Percentiles rank a stretch among this genome's conserved stretches.
These are phyloP conservation scores for Magnaporthiopsis poae DNA, from an alignment of 2,329 filamentous ascomycete species.

Conservation along the genomic window DNA sequence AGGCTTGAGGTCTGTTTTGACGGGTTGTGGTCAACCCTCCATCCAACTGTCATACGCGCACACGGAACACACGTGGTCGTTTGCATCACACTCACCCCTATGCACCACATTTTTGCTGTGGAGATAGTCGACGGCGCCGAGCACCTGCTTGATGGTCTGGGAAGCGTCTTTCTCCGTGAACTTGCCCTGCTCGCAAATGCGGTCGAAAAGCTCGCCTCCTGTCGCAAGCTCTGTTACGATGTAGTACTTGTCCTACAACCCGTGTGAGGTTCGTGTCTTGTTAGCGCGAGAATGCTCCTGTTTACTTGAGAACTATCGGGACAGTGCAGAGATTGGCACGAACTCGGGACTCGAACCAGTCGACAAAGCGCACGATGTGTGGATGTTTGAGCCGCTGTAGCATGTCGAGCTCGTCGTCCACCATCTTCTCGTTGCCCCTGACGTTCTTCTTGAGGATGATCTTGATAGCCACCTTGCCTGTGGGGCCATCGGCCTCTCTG, in stretches of 20 bases:
- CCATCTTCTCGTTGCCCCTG: slow-evolving; percentile 96
- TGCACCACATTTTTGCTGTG: slow-evolving; percentile 94
- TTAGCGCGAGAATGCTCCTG: not conserved
- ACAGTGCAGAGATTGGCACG: slow-evolving; percentile 19
- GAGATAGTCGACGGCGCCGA: slow-evolving; percentile 87
- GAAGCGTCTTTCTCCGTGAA: slow-evolving; percentile 98
- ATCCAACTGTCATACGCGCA: not conserved
- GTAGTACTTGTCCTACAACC: slow-evolving; percentile 86
- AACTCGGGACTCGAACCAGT: slow-evolving; percentile 98
- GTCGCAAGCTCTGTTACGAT: slow-evolving; percentile 95
- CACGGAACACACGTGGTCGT: not conserved
- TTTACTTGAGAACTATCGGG: not conserved
- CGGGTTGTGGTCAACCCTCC: slow-evolving; percentile 11
- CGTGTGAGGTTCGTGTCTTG: not conserved
- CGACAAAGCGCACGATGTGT: slow-evolving; percentile 92
- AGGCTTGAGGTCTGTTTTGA: slow-evolving; percentile 73
- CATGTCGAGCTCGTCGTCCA: slow-evolving; percentile 92
- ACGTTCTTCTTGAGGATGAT: slow-evolving; percentile 99
- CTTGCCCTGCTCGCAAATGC: slow-evolving; percentile 94
- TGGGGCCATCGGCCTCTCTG: slow-evolving; percentile 77
- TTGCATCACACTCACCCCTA: slow-evolving; percentile 51
- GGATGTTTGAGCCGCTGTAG: slow-evolving; percentile 83
- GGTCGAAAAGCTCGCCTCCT: slow-evolving; percentile 91
- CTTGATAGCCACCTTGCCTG: slow-evolving; percentile 87
- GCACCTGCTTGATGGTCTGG: slow-evolving; percentile 86